phyloP scores from a whole-genome alignment of 768 basidiomycete species.

The Brasilioporus rufonigricans region DNA sequence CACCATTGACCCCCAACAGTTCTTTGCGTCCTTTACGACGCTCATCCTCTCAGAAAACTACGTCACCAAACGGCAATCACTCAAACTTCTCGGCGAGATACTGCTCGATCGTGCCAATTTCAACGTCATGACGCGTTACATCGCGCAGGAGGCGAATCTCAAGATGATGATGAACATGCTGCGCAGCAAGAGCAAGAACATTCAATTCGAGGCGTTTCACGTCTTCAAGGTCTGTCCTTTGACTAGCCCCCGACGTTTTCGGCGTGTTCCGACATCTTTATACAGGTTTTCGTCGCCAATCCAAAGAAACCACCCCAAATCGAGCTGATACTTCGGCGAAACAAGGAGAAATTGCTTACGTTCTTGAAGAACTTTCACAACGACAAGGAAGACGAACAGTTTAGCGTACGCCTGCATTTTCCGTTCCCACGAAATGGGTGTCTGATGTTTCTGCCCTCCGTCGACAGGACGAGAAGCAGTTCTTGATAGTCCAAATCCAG shows the following conservation, averaged over 20 bases:
- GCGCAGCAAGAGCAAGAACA: constrained; percentile 98
- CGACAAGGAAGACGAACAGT: constrained; percentile 98
- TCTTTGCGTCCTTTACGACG: constrained; percentile 92
- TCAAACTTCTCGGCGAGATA: constrained; percentile 97
- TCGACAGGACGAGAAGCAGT: constrained; percentile 86
- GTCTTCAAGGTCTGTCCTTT: constrained; percentile 87
- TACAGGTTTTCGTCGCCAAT: constrained; percentile 95
- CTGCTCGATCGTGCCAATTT: constrained; percentile 97
- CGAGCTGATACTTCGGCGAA: constrained; percentile 83
- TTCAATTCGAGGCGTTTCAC: constrained; percentile 99
- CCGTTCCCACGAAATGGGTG: background rate
- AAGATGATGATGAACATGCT: constrained; percentile 99
- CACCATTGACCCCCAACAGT: constrained; percentile 45
- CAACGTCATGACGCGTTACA: constrained; percentile 97
- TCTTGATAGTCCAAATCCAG: constrained; percentile 91
- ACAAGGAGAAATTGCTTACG: constrained; percentile 87
- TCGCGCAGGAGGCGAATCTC: constrained; percentile 90
- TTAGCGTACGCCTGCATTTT: constrained; percentile 55
- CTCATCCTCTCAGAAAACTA: constrained; percentile 94
- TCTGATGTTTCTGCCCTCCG: background rate
- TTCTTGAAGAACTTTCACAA: constrained; percentile 96
- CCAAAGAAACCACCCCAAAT: constrained; percentile 98
- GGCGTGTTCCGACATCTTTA: background rate
- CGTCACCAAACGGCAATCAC: constrained; percentile 98
- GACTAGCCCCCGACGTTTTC: background rate